A percentile compares a stretch with the other conserved stretches of the same genome.
Evolutionary conservation across 495 filamentous ascomycete species (phyloP).

Genomic region (Hypoxylon perforatum): DNA sequence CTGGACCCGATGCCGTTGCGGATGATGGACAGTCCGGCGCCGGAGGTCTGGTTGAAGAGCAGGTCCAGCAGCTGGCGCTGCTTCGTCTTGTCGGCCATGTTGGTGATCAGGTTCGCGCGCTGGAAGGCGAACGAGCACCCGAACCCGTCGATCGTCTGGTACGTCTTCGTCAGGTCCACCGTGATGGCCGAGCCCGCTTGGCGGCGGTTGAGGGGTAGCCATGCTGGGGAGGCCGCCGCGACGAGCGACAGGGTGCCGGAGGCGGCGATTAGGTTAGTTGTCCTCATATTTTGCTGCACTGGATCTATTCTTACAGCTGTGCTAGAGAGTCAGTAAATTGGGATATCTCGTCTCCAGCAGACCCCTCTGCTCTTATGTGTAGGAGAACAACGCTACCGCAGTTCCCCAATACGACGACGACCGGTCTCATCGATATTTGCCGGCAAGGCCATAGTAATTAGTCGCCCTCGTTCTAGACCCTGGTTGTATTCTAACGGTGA

Average conservation of each 20-base stretch:
- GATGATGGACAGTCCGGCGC: slow-evolving; percentile 66
- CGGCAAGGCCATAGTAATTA: slow-evolving; percentile 25
- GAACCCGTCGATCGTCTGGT: slow-evolving; percentile 64
- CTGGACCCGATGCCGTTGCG: slow-evolving; percentile 67
- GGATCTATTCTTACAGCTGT: neutral
- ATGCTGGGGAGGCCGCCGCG: slow-evolving; percentile 36
- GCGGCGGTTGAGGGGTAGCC: slow-evolving; percentile 28
- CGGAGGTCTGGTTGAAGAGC: slow-evolving; percentile 62
- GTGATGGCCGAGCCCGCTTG: slow-evolving; percentile 52
- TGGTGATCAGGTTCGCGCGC: slow-evolving; percentile 63
- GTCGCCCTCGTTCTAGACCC: slow-evolving; percentile 33
- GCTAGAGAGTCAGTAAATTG: neutral
- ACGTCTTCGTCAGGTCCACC: slow-evolving; percentile 53
- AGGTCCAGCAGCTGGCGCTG: slow-evolving; percentile 59
- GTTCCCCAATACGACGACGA: slow-evolving; percentile 1
- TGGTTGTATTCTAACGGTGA: slow-evolving; percentile 24
- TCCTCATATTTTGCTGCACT: slow-evolving; percentile 36
- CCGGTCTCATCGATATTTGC: slow-evolving; percentile 32
- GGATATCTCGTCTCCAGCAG: neutral
- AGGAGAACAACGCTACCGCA: neutral
- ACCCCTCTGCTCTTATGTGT: slow-evolving; percentile 15
- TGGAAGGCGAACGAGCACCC: slow-evolving; percentile 66
- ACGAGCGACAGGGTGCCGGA: slow-evolving; percentile 33
- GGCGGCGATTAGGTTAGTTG: slow-evolving; percentile 19
- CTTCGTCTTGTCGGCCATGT: slow-evolving; percentile 58